Conservation (phyloP, 176 grass and related monocot genomes). For the Avena sativa region DNA sequence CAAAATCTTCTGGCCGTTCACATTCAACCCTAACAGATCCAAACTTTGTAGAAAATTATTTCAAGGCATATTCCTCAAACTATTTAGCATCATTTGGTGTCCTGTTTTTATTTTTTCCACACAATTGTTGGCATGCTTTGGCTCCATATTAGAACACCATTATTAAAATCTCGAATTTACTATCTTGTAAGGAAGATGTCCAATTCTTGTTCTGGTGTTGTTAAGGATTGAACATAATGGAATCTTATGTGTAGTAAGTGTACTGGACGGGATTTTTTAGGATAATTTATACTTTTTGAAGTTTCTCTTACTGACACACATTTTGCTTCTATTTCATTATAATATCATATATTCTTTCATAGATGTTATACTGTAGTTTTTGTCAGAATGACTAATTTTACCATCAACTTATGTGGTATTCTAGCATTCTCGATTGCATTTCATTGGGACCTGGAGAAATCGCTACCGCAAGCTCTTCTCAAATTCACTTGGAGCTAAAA, state of each 20-base stretch:
- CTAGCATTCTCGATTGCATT: constrained; percentile 90
- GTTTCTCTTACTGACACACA: constrained; percentile 19
- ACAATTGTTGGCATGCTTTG: constrained; percentile 6
- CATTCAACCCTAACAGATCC: constrained; percentile 90
- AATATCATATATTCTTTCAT: background rate
- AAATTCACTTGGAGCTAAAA: constrained; percentile 57
- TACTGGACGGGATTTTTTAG: background rate
- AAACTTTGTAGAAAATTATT: constrained; percentile 99
- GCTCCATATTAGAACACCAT: background rate
- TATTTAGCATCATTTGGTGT: constrained; percentile 22
- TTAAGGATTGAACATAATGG: constrained; percentile 15
- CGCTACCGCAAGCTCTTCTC: constrained; percentile 81
- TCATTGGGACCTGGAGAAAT: constrained; percentile 99
- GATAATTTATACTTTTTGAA: constrained; percentile 14
- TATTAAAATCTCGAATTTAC: background rate
- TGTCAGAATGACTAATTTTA: constrained; percentile 11
- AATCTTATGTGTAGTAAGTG: background rate
- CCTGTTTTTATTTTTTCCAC: background rate
- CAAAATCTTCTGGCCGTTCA: constrained; percentile 55
- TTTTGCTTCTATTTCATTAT: constrained; percentile 32
- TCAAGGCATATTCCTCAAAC: constrained; percentile 60
- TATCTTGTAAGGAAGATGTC: background rate
- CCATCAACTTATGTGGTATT: constrained; percentile 36
- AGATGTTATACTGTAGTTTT: constrained; percentile 12
- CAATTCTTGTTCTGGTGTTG: background rate